Evolutionary conservation across 345 rosid genomes (phyloP).

Genomic region (Cardamine occulta): DNA sequence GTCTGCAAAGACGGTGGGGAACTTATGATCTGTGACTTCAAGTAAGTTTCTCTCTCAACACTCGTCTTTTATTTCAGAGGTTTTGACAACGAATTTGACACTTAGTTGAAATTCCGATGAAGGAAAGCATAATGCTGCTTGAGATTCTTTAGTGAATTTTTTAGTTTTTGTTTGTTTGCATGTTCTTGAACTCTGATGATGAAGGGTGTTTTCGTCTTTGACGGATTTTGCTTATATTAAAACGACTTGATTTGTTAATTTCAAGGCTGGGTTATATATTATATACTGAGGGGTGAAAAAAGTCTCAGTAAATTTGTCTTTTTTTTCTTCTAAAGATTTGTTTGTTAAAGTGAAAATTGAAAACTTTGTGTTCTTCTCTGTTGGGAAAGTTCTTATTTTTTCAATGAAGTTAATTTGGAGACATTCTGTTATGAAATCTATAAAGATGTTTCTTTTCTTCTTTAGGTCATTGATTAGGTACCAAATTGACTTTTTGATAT

Average conservation of each 20-base stretch:
- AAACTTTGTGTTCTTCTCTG: constrained; percentile 2
- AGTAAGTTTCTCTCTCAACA: constrained; percentile 27
- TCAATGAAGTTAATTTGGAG: neutral
- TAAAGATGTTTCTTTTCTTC: neutral
- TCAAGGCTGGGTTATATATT: constrained; percentile 1
- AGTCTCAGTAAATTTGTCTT: neutral
- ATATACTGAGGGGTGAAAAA: neutral
- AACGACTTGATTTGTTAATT: neutral
- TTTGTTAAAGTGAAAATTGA: neutral
- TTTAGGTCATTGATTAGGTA: constrained; percentile 8
- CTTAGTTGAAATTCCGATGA: constrained; percentile 2
- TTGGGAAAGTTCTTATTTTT: constrained; percentile 16
- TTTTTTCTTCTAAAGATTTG: neutral
- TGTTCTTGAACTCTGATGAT: constrained; percentile 25
- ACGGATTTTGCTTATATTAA: neutral
- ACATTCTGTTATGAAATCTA: neutral
- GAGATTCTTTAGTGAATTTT: neutral
- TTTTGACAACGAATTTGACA: neutral
- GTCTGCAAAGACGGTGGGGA: constrained; percentile 47
- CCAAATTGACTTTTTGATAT: neutral
- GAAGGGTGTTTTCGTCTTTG: constrained; percentile 32
- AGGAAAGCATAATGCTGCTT: constrained; percentile 8
- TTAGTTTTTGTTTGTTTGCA: constrained; percentile 13
- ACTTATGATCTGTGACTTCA: constrained; percentile 39
- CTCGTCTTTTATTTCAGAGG: neutral